These are phyloP conservation scores for Paramyrothecium roridum DNA, from an alignment of 2,329 filamentous ascomycete genomes.

Conservation along the genomic window DNA sequence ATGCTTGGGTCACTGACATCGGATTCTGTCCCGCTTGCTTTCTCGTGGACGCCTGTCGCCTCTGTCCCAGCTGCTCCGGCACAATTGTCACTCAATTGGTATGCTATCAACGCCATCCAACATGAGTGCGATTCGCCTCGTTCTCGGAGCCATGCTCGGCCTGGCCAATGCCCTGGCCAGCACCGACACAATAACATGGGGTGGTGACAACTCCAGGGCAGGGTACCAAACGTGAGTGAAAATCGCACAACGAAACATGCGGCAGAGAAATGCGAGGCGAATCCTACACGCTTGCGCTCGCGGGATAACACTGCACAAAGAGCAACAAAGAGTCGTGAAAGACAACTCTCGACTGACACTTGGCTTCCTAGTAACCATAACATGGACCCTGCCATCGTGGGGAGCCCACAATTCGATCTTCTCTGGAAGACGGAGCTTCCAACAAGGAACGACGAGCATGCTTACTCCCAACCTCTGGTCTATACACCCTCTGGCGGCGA, in stretches of 20 bases:
- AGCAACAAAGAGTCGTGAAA: too few relatives aligned
- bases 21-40: too few relatives aligned
- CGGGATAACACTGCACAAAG: too few relatives aligned
- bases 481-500: constrained; percentile 44
- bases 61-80: too few relatives aligned
- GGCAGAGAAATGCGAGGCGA: not conserved
- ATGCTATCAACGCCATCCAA: too few relatives aligned
- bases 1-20: too few relatives aligned
- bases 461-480: constrained; percentile 47
- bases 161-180: constrained; percentile 30
- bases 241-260: not conserved
- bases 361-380: constrained; percentile 47
- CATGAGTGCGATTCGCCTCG: constrained; percentile 3
- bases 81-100: too few relatives aligned
- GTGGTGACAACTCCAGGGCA: constrained; percentile 50
- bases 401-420: constrained; percentile 51
- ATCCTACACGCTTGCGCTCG: not conserved
- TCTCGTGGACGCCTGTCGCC: too few relatives aligned
- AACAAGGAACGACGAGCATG: constrained; percentile 43
- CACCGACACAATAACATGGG: constrained; percentile 58
- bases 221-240: constrained; percentile 48
- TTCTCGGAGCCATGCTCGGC: constrained; percentile 28
- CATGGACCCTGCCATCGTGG: constrained; percentile 58
- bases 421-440: constrained; percentile 50
- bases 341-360: not conserved